Evolutionary conservation across 225 moss, liverwort and hornwort species (phyloP), one percentile per base, ranked within the genome.

Genomic region (Marchantia paleacea): DNA sequence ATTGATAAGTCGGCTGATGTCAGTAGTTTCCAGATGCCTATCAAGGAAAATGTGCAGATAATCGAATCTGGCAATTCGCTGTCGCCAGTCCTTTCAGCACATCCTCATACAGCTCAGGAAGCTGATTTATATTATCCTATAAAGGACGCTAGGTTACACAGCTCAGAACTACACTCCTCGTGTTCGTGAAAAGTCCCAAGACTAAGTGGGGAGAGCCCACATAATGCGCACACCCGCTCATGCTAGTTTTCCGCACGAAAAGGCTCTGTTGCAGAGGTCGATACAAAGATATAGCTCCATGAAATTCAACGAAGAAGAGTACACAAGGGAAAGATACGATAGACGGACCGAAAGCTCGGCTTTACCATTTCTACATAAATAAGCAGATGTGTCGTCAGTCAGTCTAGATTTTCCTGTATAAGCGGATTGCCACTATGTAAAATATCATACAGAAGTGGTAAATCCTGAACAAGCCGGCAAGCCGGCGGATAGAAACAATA

Each of bases 391-490:
- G 52, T 51, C 49, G 51, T 66, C 64, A 15, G 78, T 15, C 75
- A 11, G 75, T 76, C 75, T 65, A 78, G 78, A 25, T 65, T 78
- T 64, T 39, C 39, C 22, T 78, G 78, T 78, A 52, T 65, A 66
- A 78, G 50, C 52, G 58, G 75, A 76, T 60, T 28, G 28, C 71
- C 78, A 66, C 64, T 50, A 52, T 28, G 65, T 66, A 78, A 52
- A 65, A 66, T 63, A 78, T 55, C 55, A 78, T 78, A 78, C 78
- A 78, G 78, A 65, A 78, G 65, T 65, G 65, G 64, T 6, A 12
- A 55, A 63, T 65, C 65, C 52, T 60, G 19, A 76, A 60, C 75
- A 76, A 76, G 18, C 58, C 39, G 58, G 60, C 30, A 76, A 58
- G 29, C 60, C 75, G 60, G 75, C 75, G 25, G 49, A 64, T 51